phyloP scores from a whole-genome alignment of 192 early-diverging fungal species.

The Chytriomyces confervae region DNA sequence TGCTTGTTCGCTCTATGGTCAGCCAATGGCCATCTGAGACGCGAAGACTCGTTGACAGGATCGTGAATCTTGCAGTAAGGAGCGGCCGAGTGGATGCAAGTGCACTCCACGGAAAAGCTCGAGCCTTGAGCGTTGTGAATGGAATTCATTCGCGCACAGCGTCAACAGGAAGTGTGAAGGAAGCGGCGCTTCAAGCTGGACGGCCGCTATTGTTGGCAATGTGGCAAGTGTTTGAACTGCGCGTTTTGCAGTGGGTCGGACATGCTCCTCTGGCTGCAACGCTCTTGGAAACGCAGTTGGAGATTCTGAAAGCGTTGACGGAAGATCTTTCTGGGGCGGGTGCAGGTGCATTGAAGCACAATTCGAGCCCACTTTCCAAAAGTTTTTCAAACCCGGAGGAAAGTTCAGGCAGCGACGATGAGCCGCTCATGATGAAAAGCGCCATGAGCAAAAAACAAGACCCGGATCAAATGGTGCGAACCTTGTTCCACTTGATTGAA shows the following conservation, averaged over 20 bases:
- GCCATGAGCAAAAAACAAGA: neutral
- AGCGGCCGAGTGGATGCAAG: conserved; percentile 4
- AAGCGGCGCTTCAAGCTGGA: conserved; percentile 41
- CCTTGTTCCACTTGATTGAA: conserved; percentile 17
- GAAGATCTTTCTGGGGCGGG: conserved; percentile 20
- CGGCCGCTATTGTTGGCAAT: conserved; percentile 57
- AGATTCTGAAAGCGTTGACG: conserved; percentile 48
- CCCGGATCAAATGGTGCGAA: conserved; percentile 6
- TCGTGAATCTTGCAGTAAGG: conserved; percentile 30
- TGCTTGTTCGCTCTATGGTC: conserved; percentile 48
- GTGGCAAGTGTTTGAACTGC: conserved; percentile 65
- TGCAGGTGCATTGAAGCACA: neutral
- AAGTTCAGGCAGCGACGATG: conserved; percentile 23
- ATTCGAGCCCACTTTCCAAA: neutral
- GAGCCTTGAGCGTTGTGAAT: conserved; percentile 23
- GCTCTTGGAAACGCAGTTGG: conserved; percentile 54
- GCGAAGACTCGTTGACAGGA: conserved; percentile 47
- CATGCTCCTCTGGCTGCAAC: conserved; percentile 41
- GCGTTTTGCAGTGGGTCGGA: conserved; percentile 59
- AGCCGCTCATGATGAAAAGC: conserved; percentile 17
- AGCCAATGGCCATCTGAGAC: conserved; percentile 50
- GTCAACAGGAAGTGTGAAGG: neutral
- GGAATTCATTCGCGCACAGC: neutral
- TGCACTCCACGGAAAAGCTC: neutral
- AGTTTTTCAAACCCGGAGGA: neutral